A percentile compares a stretch with the other conserved stretches of the same genome.
These are phyloP conservation scores for Begonia fuchsioides DNA, from an alignment of 306 rosid genomes.

Conservation along the genomic window DNA sequence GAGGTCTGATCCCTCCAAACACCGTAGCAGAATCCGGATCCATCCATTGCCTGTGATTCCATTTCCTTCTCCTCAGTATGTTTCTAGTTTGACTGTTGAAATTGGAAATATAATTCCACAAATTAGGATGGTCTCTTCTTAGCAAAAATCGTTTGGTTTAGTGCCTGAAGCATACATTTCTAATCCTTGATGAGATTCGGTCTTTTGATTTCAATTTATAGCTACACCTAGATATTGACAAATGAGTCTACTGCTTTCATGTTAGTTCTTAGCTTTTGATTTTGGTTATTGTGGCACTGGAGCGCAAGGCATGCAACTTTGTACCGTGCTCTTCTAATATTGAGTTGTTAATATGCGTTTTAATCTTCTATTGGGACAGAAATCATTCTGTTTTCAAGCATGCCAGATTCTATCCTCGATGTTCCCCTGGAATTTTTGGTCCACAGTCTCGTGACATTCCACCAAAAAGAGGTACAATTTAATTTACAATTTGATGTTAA, in stretches of 20 bases:
- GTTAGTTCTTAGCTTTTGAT: too few relatives aligned
- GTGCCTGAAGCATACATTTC: too few relatives aligned
- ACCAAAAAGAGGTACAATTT: conserved; percentile 72
- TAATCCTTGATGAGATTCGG: too few relatives aligned
- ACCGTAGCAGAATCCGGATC: conserved; percentile 39
- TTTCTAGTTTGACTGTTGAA: not conserved
- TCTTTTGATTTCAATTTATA: too few relatives aligned
- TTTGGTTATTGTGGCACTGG: too few relatives aligned
- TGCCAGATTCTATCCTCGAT: conserved; percentile 59
- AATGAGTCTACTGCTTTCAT: too few relatives aligned
- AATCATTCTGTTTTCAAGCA: conserved; percentile 34
- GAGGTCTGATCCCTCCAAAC: conserved; percentile 40
- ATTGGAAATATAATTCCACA: not conserved
- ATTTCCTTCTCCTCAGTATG: conserved; percentile 67
- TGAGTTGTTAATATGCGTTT: not conserved
- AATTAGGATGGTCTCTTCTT: too few relatives aligned
- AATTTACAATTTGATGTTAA: not conserved
- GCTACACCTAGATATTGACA: too few relatives aligned
- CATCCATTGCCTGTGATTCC: conserved; percentile 68
- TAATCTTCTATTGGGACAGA: conserved; percentile 26
- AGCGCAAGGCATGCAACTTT: too few relatives aligned
- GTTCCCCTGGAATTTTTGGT: conserved; percentile 57
- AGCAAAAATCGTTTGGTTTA: too few relatives aligned
- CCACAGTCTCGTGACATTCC: conserved; percentile 94
- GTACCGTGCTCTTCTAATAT: too few relatives aligned